phyloP scores from a whole-genome alignment of 2,329 filamentous ascomycete species.

The Cladosporium cucumerinum region DNA sequence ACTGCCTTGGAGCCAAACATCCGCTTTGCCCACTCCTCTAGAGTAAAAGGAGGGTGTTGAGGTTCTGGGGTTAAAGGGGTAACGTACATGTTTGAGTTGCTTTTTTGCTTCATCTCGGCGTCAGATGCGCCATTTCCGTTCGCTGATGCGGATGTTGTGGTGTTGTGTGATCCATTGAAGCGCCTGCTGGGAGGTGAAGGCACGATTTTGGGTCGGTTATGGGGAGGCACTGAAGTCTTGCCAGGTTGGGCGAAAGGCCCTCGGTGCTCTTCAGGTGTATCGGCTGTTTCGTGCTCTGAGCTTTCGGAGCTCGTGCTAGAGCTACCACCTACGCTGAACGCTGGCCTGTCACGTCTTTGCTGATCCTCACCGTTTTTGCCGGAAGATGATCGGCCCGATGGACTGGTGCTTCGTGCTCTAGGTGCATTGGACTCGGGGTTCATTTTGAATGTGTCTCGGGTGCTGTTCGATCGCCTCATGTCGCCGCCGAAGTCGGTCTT shows the following conservation, averaged over 20 bases:
- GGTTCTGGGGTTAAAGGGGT: conserved; percentile 18
- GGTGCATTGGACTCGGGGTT: conserved; percentile 18
- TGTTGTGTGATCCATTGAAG: conserved; percentile 24
- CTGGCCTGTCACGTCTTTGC: conserved; percentile 1
- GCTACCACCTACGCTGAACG: conserved; percentile 15
- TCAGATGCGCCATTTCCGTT: conserved; percentile 18
- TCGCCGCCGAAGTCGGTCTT: conserved; percentile 54
- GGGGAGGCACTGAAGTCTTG: not conserved
- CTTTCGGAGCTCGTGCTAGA: conserved; percentile 8
- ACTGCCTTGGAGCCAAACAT: conserved; percentile 19
- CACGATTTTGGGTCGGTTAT: conserved; percentile 31
- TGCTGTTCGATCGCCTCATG: conserved; percentile 52
- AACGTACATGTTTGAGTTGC: conserved; percentile 34
- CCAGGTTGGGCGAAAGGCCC: not conserved
- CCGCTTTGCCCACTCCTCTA: conserved; percentile 12
- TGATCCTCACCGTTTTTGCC: conserved; percentile 17
- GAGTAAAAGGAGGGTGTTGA: conserved; percentile 5
- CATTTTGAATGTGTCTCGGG: conserved; percentile 42
- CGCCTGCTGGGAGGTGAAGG: conserved; percentile 32
- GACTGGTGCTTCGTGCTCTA: conserved; percentile 28
- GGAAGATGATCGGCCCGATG: conserved; percentile 17
- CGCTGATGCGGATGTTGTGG: conserved; percentile 10
- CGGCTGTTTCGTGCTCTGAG: not conserved
- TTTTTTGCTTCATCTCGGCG: conserved; percentile 31
- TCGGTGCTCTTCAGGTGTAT: not conserved